Base-by-base conservation (phyloP, 2,329 filamentous ascomycete genomes). In the Epichloe hybrida region DNA sequence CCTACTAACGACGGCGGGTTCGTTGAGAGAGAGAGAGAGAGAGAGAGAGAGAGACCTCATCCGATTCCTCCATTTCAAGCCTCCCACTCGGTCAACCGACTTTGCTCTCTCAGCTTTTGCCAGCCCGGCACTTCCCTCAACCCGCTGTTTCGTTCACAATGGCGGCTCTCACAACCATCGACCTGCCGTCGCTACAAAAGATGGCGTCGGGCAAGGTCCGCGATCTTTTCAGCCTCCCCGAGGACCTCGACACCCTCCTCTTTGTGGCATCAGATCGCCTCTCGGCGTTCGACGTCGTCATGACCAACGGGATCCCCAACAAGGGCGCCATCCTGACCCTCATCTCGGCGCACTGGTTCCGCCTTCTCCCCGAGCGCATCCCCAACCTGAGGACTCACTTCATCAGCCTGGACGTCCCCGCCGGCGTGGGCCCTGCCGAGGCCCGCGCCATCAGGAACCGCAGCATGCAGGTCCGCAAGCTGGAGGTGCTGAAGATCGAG, bases 231-330 rank as follows among this genome's bases (percentile, higher is more conserved):
- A 74, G 79, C 54, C 71, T 94, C 50, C 80, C 87, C 63, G 71
- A 80, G 51, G 71, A 80, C 51, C 52, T 59, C 42, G 47, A 55
- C 40, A 84, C 80, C 2, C 78, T 95, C 4, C 82, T 95, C 51
- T 91, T 95, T 64, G 81, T 90, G 50, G 84, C 87, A 23, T 86
- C 87, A 13, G 90, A 96, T 71, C 84, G 93, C 58, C 93, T 96
- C 66, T 95, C 88, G 23, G 93, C 93, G 51, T 97, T 91, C 73
- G 91, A 97, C 76, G 88, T 94, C 59, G 81, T 95, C 59, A 82
- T 95, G 75, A 72, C 79, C 60, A 96, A 93, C 60, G 72, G 72
- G 56, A 71, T 77, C 48, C 70, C 72, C 44, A 62, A 70, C 62
- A 80, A 80, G 69, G 77, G 77, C 57, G 64, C 66, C 52, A 67